Evolutionary conservation across 495 filamentous ascomycete genomes (phyloP).

Genomic region (Penicillium fimorum): DNA sequence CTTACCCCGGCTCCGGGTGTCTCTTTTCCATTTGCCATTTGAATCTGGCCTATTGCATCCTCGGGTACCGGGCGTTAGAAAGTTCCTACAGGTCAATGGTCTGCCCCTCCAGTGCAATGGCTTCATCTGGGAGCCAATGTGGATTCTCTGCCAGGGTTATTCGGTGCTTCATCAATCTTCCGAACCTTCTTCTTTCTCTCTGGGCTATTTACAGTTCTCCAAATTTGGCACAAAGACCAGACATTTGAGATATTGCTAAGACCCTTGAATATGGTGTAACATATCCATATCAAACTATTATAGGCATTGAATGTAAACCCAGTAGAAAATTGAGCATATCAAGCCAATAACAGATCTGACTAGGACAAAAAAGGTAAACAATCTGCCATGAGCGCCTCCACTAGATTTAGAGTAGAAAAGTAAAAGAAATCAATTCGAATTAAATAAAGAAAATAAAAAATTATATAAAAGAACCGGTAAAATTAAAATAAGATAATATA

Average conservation of each 20-base stretch:
- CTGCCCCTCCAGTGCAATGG: background rate
- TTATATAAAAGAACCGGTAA: slow-evolving; percentile 2
- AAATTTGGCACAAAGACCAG: slow-evolving; percentile 24
- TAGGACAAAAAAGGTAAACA: slow-evolving; percentile 5
- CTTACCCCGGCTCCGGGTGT: background rate
- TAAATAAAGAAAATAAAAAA: slow-evolving; percentile 11
- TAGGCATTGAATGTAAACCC: background rate
- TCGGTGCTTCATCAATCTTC: background rate
- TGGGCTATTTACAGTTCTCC: slow-evolving; percentile 1
- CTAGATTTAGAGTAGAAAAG: slow-evolving; percentile 17
- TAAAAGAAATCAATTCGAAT: slow-evolving; percentile 10
- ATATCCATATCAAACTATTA: background rate
- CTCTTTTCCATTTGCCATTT: slow-evolving; percentile 13
- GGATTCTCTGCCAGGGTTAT: background rate
- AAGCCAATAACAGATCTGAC: slow-evolving; percentile 7
- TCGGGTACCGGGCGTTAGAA: slow-evolving; percentile 13
- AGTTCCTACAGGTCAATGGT: slow-evolving; percentile 11
- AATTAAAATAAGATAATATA: slow-evolving; percentile 15
- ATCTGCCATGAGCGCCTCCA: slow-evolving; percentile 4
- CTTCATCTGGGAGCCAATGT: background rate
- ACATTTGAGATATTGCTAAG: background rate
- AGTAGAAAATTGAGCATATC: background rate
- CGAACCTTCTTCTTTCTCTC: slow-evolving; percentile 5
- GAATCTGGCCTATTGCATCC: slow-evolving; percentile 18
- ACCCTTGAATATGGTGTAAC: background rate